These are phyloP conservation scores for Plantago rigida DNA, from an alignment of 305 asterid species.

Conservation along the genomic window DNA sequence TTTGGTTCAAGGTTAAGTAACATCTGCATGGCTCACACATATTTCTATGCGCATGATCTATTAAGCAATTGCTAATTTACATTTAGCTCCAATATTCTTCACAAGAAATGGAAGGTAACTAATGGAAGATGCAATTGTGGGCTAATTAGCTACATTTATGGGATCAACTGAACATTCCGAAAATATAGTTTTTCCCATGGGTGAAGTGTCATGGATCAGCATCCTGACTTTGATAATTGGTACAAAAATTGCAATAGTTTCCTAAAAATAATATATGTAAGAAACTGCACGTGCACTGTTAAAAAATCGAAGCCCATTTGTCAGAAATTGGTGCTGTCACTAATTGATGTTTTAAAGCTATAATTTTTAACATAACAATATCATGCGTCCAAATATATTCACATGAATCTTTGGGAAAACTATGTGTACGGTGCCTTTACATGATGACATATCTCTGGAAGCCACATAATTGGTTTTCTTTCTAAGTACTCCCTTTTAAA, in stretches of 20 bases:
- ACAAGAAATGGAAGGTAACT: not conserved
- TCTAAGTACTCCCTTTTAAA: not conserved
- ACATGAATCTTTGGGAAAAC: not conserved
- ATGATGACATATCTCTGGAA: not conserved
- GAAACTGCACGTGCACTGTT: not conserved
- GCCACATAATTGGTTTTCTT: not conserved
- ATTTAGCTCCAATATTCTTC: not conserved
- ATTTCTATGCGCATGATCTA: not conserved
- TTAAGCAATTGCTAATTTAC: not conserved
- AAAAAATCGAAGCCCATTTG: too few species aligned
- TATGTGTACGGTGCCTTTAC: not conserved
- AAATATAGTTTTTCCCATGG: not conserved
- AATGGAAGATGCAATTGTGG: not conserved
- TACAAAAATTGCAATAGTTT: not conserved
- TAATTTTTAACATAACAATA: not conserved
- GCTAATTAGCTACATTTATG: not conserved
- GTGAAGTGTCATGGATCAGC: constrained; percentile 8
- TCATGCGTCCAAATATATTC: not conserved
- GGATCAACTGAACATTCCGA: constrained; percentile 17
- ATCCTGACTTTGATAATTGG: constrained; percentile 7
- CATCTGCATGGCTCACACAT: not conserved
- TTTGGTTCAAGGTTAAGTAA: constrained; percentile 1
- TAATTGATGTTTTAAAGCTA: too few species aligned
- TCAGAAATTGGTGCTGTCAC: not conserved
- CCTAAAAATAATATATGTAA: not conserved